Base-by-base conservation (phyloP, 805 yeast genomes). In the Sugiyamaella floridensis region DNA sequence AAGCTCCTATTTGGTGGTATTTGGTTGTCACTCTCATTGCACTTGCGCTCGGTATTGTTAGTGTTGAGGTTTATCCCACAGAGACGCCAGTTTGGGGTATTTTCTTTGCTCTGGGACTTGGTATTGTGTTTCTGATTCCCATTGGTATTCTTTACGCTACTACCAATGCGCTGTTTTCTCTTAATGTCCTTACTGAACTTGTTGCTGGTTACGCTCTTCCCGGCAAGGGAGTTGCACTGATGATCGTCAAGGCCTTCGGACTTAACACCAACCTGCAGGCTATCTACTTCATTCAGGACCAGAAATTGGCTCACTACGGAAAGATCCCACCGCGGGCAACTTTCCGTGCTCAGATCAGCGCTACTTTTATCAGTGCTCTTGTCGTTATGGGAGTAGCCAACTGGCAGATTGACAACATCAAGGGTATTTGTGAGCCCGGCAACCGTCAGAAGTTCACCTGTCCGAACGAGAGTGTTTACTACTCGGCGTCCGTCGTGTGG, bases 1-100 rank as follows among this genome's bases (percentile, higher is more conserved):
- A 84, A 57, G 87, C 82, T 20, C 93, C 95, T 1, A 85, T 81
- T 57, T 81, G 83, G 82, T 83, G 89, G 87, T 84, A 76, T 41
- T 51, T 78, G n/a, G 56, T 71, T 14, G 71, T 82, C 22, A 69
- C 80, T 6, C 56, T 71, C 2, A 66, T 76, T 43, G 65, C 75
- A 67, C 74, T 63, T 28, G 68, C 69, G 1, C 69, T 80, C 51
- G 72, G 76, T 63, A 78, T 65, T 47, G 72, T 70, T 2, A 60
- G 70, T 28, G 67, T 76, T 40, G 67, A 69, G 49, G 67, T 64
- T 11, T 76, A 75, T 67, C 58, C 59, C 15, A 70, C 70, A 61
- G 77, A 77, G 50, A 77, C 83, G 0, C 84, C 86, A 0, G 75
- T 80, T 8, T 82, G 81, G 81, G 81, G 82, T 1, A 69, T 83